Conservation (phyloP, 148 eudicot species). For the Chenopodium album region DNA sequence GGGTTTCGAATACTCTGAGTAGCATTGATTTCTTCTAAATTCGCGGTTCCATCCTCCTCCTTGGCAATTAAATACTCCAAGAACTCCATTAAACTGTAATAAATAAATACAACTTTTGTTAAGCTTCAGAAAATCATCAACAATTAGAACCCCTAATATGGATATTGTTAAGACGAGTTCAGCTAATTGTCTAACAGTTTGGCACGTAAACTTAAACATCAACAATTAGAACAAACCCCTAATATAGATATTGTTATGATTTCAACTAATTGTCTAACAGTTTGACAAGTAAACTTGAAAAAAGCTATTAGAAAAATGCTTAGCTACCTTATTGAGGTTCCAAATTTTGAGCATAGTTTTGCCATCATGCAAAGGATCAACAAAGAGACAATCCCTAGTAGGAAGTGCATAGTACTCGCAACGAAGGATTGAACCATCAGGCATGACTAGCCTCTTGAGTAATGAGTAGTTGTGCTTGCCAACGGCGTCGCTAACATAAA, state of each 20-base stretch:
- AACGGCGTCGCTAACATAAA: slow-evolving; percentile 82
- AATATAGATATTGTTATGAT: neutral
- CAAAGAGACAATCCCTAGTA: slow-evolving; percentile 75
- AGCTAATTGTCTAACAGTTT: too few species aligned
- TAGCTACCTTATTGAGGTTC: slow-evolving; percentile 76
- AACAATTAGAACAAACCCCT: neutral
- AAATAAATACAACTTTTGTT: neutral
- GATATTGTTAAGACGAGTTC: too few species aligned
- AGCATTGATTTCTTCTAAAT: slow-evolving; percentile 53
- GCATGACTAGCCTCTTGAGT: slow-evolving; percentile 68
- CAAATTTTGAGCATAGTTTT: slow-evolving; percentile 91
- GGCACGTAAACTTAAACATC: too few species aligned
- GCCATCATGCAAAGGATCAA: slow-evolving; percentile 85
- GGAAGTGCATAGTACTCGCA: slow-evolving; percentile 82
- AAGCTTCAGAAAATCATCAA: neutral
- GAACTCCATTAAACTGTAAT: slow-evolving; percentile 66
- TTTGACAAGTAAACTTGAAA: neutral
- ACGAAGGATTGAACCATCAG: slow-evolving; percentile 75
- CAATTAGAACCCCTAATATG: neutral
- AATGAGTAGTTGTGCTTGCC: slow-evolving; percentile 73
- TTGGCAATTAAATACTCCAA: slow-evolving; percentile 92
- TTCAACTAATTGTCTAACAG: neutral
- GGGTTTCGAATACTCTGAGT: slow-evolving; percentile 55
- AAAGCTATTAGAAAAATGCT: neutral
- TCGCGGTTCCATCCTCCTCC: slow-evolving; percentile 93